phyloP scores from a whole-genome alignment of 306 rosid genomes.

The Dicorynia guianensis region DNA sequence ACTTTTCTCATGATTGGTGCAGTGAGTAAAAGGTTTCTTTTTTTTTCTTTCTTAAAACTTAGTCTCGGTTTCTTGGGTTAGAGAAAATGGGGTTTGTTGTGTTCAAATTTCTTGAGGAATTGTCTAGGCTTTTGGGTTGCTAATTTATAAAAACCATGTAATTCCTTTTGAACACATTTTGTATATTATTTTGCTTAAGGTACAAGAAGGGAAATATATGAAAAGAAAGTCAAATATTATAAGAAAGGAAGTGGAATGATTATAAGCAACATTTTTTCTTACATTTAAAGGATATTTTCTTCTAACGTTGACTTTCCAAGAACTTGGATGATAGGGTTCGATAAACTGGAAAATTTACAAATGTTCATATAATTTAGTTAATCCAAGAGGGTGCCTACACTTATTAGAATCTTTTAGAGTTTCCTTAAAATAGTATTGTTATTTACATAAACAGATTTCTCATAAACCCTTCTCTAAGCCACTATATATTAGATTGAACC shows the following conservation, averaged over 20 bases:
- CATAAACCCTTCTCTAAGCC: too few relatives aligned
- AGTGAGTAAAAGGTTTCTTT: background rate
- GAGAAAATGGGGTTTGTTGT: background rate
- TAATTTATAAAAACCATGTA: background rate
- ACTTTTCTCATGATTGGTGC: background rate
- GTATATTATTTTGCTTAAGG: background rate
- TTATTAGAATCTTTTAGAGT: background rate
- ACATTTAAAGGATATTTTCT: background rate
- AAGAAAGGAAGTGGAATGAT: constrained; percentile 19
- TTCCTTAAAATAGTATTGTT: too few relatives aligned
- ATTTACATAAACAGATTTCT: too few relatives aligned
- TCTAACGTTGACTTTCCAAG: background rate
- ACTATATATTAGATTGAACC: too few relatives aligned
- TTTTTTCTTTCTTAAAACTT: constrained; percentile 13
- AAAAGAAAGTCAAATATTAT: background rate
- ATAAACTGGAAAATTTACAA: background rate
- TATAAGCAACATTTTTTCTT: background rate
- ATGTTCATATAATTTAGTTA: constrained; percentile 2
- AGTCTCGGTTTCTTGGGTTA: background rate
- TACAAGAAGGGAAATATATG: constrained; percentile 13
- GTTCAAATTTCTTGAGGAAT: background rate
- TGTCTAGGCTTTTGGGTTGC: background rate
- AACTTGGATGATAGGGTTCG: constrained; percentile 17
- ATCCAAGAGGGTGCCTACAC: background rate
- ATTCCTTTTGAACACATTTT: background rate